Evolutionary conservation across 148 eudicot species (phyloP).

Genomic region (Vaccinium darrowii): DNA sequence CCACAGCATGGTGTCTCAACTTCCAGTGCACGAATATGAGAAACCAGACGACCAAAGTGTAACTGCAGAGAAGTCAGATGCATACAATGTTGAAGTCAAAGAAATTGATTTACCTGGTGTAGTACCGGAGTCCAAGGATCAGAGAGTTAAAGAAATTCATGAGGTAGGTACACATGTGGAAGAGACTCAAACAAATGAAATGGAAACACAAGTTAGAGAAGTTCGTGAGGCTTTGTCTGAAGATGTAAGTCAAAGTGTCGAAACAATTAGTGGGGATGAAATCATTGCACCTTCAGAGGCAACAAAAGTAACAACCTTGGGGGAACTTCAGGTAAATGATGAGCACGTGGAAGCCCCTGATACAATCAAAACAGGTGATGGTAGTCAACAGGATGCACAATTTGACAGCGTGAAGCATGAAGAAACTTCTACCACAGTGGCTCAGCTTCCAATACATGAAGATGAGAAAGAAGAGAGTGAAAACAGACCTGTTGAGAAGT

Average conservation of each 20-base stretch:
- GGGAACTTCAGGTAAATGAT: slow-evolving; percentile 9
- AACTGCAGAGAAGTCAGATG: slow-evolving; percentile 8
- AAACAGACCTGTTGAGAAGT: slow-evolving; percentile 4
- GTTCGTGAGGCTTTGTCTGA: slow-evolving; percentile 7
- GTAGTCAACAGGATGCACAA: background rate
- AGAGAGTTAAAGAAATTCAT: slow-evolving; percentile 9
- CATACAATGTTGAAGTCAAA: slow-evolving; percentile 15
- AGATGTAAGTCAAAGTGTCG: background rate
- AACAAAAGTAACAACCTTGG: slow-evolving; percentile 19
- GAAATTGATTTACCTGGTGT: slow-evolving; percentile 3
- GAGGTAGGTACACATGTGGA: slow-evolving; percentile 5
- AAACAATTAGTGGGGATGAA: slow-evolving; percentile 4
- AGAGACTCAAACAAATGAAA: background rate
- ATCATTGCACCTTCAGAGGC: background rate
- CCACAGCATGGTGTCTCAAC: slow-evolving; percentile 11
- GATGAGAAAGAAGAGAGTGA: slow-evolving; percentile 5
- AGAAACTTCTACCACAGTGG: background rate
- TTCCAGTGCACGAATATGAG: slow-evolving; percentile 12
- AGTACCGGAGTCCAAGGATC: background rate
- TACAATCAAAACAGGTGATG: background rate
- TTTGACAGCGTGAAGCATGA: background rate
- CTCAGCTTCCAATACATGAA: background rate
- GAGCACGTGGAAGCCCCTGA: background rate
- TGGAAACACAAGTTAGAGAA: slow-evolving; percentile 9
- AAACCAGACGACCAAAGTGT: background rate